Percentiles rank a stretch among this genome's conserved stretches.
Evolutionary conservation across 1,284 basidiomycete species (phyloP).

Genomic region (Xanthoconium separans): DNA sequence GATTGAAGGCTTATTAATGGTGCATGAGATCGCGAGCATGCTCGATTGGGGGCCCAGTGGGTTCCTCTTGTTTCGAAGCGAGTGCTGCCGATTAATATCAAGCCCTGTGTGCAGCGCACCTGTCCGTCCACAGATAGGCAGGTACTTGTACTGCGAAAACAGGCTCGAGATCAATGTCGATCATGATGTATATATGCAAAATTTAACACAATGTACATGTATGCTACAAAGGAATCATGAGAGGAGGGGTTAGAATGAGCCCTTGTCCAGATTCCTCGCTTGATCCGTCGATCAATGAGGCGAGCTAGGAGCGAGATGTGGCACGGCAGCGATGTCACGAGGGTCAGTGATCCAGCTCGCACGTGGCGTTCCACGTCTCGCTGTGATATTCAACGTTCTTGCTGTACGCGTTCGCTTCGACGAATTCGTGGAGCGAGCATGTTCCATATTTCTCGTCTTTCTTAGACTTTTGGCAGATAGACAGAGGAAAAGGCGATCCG

Average conservation of each 20-base stretch:
- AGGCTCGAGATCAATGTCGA: no score
- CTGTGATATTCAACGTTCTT: constrained; percentile 33
- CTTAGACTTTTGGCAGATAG: constrained; percentile 29
- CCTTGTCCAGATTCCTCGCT: not conserved
- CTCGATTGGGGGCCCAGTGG: no score
- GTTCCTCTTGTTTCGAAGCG: no score
- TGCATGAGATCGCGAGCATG: no score
- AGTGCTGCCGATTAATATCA: no score
- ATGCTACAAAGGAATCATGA: not conserved
- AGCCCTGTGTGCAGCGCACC: no score
- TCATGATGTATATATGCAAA: no score
- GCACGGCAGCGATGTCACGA: not conserved
- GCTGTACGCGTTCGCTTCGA: constrained; percentile 31
- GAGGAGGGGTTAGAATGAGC: not conserved
- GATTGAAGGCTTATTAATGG: no score
- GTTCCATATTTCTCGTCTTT: constrained; percentile 37
- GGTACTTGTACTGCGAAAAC: no score
- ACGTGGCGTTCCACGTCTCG: constrained; percentile 39
- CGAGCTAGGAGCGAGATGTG: not conserved
- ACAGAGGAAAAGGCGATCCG: constrained; percentile 40
- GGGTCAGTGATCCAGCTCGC: constrained; percentile 24
- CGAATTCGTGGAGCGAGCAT: constrained; percentile 41
- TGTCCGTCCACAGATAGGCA: no score
- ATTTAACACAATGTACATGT: not conserved
- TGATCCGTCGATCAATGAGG: not conserved